These are phyloP conservation scores for Populus pruinosa DNA, from an alignment of 345 rosid species.

Conservation along the genomic window DNA sequence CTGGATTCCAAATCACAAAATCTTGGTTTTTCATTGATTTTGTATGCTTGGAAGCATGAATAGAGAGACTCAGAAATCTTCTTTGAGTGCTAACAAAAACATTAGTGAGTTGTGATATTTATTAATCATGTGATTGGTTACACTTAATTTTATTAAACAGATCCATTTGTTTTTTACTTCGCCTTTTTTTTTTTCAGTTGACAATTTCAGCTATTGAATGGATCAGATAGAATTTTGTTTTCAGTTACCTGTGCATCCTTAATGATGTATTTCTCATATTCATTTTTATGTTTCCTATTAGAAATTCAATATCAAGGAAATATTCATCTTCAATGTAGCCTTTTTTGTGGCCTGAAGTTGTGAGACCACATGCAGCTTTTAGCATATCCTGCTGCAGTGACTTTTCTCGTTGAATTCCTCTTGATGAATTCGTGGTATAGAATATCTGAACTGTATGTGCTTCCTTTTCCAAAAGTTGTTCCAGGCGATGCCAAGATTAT, in stretches of 20 bases:
- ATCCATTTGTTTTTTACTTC: constrained; percentile 25
- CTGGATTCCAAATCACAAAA: constrained; percentile 57
- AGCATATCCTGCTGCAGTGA: not conserved
- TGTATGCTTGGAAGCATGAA: constrained; percentile 94
- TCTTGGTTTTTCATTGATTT: constrained; percentile 70
- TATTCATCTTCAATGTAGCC: not conserved
- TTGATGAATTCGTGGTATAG: not conserved
- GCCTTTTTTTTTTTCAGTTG: constrained; percentile 13
- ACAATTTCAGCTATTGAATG: constrained; percentile 31
- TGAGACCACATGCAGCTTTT: constrained; percentile 3
- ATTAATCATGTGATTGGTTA: constrained; percentile 37
- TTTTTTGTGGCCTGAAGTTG: constrained; percentile 8
- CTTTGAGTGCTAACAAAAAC: constrained; percentile 43
- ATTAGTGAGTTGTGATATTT: constrained; percentile 46
- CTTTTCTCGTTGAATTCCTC: not conserved
- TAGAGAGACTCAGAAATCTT: constrained; percentile 39
- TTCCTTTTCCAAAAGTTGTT: not conserved
- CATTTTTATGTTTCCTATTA: not conserved
- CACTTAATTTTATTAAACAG: constrained; percentile 31
- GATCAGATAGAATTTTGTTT: constrained; percentile 28
- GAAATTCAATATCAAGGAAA: not conserved
- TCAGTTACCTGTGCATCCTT: constrained; percentile 23
- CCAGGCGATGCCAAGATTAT: not conserved
- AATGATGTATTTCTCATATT: constrained; percentile 11
- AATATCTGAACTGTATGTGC: not conserved